A percentile compares a stretch with the other conserved stretches of the same genome.
phyloP scores from a whole-genome alignment of 495 filamentous ascomycete genomes.

The Penicillium odoratum region DNA sequence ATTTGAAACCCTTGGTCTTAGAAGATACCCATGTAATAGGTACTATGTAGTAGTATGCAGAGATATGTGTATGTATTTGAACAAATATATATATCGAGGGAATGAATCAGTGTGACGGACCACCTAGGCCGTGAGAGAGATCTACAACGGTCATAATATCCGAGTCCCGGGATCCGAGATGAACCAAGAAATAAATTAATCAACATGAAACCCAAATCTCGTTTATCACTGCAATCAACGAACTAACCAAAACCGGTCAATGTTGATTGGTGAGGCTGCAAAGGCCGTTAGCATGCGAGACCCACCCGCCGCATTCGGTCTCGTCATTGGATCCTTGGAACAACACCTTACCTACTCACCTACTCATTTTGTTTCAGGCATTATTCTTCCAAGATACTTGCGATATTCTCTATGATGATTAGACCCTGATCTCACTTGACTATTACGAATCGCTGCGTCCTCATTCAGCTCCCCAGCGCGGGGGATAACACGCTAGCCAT shows the following conservation, averaged over 20 bases:
- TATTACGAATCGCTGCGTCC: neutral
- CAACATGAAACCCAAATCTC: slow-evolving; percentile 1
- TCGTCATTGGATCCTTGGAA: neutral
- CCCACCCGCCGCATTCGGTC: slow-evolving; percentile 51
- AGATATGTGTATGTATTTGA: no score
- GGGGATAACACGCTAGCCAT: slow-evolving; percentile 49
- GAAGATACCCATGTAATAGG: no score
- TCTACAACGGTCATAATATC: neutral
- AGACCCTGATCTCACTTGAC: slow-evolving; percentile 16
- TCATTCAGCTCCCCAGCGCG: slow-evolving; percentile 19
- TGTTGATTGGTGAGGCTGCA: neutral
- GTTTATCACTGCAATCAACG: slow-evolving; percentile 1
- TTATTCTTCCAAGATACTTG: no score
- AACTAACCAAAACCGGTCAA: slow-evolving; percentile 1
- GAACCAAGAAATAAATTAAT: neutral
- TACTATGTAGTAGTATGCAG: no score
- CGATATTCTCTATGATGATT: slow-evolving; percentile 15
- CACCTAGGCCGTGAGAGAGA: neutral
- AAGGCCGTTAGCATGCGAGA: slow-evolving; percentile 46
- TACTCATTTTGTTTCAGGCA: neutral
- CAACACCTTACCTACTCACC: slow-evolving; percentile 1
- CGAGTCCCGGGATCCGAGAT: neutral
- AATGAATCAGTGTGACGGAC: no score
- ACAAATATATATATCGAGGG: no score
- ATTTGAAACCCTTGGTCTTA: no score